Evolutionary conservation across 176 grass and related monocot genomes (phyloP).

Genomic region (Bolboschoenus planiculmis): DNA sequence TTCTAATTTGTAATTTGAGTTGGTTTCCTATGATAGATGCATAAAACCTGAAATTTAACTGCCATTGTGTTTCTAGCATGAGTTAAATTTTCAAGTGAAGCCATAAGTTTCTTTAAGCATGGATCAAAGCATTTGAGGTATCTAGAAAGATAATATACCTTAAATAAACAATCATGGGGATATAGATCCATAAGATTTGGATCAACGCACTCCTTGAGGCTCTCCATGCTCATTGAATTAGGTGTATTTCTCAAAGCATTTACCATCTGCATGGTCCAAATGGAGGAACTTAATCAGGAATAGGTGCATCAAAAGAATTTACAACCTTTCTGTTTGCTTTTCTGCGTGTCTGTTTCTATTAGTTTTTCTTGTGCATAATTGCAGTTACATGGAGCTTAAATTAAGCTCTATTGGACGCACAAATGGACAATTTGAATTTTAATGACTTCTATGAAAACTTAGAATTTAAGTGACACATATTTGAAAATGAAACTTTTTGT

Average conservation of each 20-base stretch:
- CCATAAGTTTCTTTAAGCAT: neutral
- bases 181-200: conserved; percentile 74
- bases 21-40: neutral
- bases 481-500: neutral
- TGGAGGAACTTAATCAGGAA: neutral
- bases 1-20: neutral
- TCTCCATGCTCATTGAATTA: conserved; percentile 48
- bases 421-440: neutral
- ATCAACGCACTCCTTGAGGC: conserved; percentile 65
- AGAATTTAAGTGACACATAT: neutral
- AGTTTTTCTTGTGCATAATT: neutral
- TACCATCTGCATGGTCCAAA: conserved; percentile 62
- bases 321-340: neutral
- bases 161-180: conserved; percentile 78
- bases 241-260: conserved; percentile 57
- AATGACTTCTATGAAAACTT: neutral
- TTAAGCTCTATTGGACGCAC: neutral
- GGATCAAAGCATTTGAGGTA: neutral
- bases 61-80: neutral
- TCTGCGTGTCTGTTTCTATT: neutral
- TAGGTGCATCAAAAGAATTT: neutral
- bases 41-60: neutral
- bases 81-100: neutral
- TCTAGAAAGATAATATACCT: conserved; percentile 41
- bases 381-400: neutral